Percentiles rank a stretch among this genome's conserved stretches.
These are phyloP conservation scores for Cerrena zonata DNA, from an alignment of 1,284 basidiomycete genomes.

Conservation along the genomic window DNA sequence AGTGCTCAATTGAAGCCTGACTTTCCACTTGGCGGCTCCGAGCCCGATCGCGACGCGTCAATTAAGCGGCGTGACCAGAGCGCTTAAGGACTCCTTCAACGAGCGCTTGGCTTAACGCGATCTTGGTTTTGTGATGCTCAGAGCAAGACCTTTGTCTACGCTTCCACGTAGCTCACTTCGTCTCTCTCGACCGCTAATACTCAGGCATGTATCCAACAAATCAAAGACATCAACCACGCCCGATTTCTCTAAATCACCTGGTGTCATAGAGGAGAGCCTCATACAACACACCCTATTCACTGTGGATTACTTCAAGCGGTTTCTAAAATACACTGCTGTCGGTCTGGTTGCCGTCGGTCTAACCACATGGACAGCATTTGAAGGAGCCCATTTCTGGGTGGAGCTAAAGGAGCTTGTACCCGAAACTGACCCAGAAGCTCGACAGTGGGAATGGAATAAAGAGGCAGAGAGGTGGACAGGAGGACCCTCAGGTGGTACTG, in stretches of 20 bases:
- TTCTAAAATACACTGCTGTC: slow-evolving; percentile 36
- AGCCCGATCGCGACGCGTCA: background rate
- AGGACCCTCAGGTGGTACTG: slow-evolving; percentile 65
- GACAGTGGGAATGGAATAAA: slow-evolving; percentile 67
- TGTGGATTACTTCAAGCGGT: slow-evolving; percentile 34
- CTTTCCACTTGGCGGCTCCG: too few species aligned
- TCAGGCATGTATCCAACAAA: background rate
- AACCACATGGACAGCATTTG: slow-evolving; percentile 41
- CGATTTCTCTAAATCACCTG: background rate
- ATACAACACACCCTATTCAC: slow-evolving; percentile 31
- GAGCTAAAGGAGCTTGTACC: slow-evolving; percentile 57
- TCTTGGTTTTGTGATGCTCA: background rate
- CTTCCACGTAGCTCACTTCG: background rate
- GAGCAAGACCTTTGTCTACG: background rate
- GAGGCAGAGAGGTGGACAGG: slow-evolving; percentile 73
- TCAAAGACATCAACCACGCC: background rate
- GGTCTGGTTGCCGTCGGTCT: slow-evolving; percentile 35
- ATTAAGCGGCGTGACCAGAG: background rate
- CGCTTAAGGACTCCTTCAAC: background rate
- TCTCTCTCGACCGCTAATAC: background rate
- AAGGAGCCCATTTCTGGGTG: slow-evolving; percentile 65
- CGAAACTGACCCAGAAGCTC: slow-evolving; percentile 48
- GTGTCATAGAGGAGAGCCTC: slow-evolving; percentile 28
- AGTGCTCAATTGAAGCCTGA: too few species aligned
- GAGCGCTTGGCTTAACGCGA: background rate